These are phyloP conservation scores for Moniliella sp. DNA, from an alignment of 1,284 basidiomycete genomes.

Conservation along the genomic window DNA sequence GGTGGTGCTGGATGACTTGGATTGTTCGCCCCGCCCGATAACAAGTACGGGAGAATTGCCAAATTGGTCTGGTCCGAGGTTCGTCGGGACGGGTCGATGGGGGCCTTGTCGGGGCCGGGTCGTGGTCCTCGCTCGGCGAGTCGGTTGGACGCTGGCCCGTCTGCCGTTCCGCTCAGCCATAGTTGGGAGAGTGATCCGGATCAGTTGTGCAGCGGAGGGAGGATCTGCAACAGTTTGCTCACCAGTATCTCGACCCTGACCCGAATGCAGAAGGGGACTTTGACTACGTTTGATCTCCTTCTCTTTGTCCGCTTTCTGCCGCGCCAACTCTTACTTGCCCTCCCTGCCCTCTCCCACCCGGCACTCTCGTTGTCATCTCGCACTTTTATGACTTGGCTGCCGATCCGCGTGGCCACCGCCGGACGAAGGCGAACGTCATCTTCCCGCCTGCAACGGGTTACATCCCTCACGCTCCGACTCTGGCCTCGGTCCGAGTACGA, in stretches of 20 bases:
- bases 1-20: slow-evolving; percentile 1
- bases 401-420: too few species aligned
- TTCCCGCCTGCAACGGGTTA: too few species aligned
- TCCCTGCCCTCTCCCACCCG: background rate
- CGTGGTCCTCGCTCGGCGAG: background rate
- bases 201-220: background rate
- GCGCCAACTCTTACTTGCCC: slow-evolving; percentile 1
- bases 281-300: background rate
- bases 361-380: slow-evolving; percentile 1
- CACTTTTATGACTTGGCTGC: background rate
- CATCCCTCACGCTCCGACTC: too few species aligned
- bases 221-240: background rate
- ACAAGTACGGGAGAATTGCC: background rate
- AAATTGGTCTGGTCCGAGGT: slow-evolving; percentile 1
- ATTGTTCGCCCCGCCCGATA: background rate
- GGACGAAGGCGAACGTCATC: too few species aligned
- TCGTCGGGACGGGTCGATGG: background rate
- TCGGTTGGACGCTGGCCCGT: background rate
- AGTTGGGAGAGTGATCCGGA: background rate
- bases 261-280: background rate
- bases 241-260: background rate
- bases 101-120: background rate
- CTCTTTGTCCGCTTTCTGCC: slow-evolving; percentile 1
- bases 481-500: too few species aligned
- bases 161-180: slow-evolving; percentile 1